Conservation (phyloP, 805 yeast genomes). For the Yarrowia deformans region DNA sequence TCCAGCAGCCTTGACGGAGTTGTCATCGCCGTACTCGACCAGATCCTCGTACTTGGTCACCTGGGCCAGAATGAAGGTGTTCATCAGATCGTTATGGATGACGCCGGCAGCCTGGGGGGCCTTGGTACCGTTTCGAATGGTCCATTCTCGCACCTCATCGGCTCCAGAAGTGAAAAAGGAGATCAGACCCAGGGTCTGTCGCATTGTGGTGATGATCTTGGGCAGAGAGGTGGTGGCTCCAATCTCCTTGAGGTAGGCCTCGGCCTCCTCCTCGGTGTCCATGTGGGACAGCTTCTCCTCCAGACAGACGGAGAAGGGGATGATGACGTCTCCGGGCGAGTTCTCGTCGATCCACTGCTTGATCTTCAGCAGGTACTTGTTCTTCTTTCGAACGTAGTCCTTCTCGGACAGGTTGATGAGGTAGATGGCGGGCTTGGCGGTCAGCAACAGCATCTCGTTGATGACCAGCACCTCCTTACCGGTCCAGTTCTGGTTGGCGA, state of each 20-base stretch:
- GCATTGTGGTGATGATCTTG: constrained; percentile 83
- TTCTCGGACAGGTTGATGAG: constrained; percentile 87
- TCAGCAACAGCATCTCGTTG: constrained; percentile 83
- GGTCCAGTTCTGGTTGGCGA: constrained; percentile 87
- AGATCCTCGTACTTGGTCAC: constrained; percentile 86
- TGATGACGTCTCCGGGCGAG: constrained; percentile 89
- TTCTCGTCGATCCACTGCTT: constrained; percentile 87
- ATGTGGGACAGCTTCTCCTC: constrained; percentile 91
- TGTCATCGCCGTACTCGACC: constrained; percentile 78
- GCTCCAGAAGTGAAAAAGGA: constrained; percentile 97
- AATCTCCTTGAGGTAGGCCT: constrained; percentile 72
- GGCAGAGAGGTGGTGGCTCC: constrained; percentile 86
- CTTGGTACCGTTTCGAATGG: constrained; percentile 85
- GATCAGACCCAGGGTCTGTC: constrained; percentile 82
- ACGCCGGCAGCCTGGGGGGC: constrained; percentile 99
- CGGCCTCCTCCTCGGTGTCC: constrained; percentile 84
- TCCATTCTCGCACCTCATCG: constrained; percentile 98
- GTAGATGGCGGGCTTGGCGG: constrained; percentile 95
- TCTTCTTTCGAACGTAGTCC: constrained; percentile 86
- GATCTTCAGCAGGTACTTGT: constrained; percentile 81
- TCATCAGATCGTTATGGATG: constrained; percentile 93
- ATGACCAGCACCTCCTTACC: constrained; percentile 89
- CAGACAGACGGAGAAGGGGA: constrained; percentile 89
- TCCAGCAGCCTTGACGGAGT: constrained; percentile 83
- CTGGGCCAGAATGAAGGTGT: constrained; percentile 93